Percentiles rank a stretch among this genome's conserved stretches.
phyloP scores from a whole-genome alignment of 192 early-diverging fungal genomes.

The Coemansia biformis region DNA sequence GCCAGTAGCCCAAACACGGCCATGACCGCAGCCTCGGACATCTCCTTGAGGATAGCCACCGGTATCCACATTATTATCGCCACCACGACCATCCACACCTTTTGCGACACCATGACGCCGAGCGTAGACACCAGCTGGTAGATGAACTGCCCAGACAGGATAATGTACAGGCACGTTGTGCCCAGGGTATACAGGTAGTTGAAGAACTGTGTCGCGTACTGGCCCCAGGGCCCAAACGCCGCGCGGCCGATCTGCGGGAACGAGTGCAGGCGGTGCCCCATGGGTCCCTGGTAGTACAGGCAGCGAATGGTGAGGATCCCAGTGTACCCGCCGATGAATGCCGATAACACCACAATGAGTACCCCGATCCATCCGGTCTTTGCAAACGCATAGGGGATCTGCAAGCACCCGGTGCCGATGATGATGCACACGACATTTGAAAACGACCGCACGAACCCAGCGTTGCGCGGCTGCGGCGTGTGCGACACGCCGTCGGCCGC shows the following conservation, averaged over 20 bases:
- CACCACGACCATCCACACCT: conserved; percentile 58
- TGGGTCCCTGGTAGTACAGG: conserved; percentile 55
- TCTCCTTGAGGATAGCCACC: conserved; percentile 62
- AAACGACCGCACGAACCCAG: conserved; percentile 52
- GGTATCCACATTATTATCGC: conserved; percentile 58
- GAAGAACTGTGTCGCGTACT: conserved; percentile 56
- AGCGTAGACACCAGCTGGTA: conserved; percentile 51
- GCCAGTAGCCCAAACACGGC: conserved; percentile 65
- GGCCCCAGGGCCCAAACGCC: conserved; percentile 61
- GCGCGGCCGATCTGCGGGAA: conserved; percentile 63
- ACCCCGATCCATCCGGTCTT: conserved; percentile 78
- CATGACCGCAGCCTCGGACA: conserved; percentile 70
- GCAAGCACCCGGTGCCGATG: conserved; percentile 74
- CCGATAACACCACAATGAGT: conserved; percentile 61
- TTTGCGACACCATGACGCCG: conserved; percentile 39
- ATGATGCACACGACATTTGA: conserved; percentile 70
- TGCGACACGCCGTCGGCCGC: neutral
- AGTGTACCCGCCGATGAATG: conserved; percentile 66
- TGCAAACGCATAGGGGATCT: conserved; percentile 72
- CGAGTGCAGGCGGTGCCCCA: conserved; percentile 46
- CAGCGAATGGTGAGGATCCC: conserved; percentile 68
- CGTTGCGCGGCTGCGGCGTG: conserved; percentile 24
- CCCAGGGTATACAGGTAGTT: conserved; percentile 64
- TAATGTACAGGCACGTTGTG: conserved; percentile 61
- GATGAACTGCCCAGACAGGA: conserved; percentile 64